A percentile compares a stretch with the other conserved stretches of the same genome.
phyloP scores from a whole-genome alignment of 352 stramenopile species.

The Pythium angustatum region DNA sequence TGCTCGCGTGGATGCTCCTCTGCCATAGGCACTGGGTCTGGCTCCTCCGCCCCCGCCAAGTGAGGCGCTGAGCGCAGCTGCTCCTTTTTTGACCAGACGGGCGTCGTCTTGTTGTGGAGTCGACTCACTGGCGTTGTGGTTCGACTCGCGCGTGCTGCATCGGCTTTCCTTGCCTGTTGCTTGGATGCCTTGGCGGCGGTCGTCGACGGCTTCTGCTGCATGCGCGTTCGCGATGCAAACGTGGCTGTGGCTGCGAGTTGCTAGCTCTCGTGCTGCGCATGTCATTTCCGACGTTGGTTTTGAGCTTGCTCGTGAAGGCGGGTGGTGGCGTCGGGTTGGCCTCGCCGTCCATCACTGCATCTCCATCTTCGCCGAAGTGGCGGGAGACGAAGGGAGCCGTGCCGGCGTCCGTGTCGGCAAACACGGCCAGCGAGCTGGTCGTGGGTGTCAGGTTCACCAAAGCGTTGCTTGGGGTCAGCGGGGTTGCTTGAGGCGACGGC shows the following conservation, averaged over 20 bases:
- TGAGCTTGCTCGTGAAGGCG: not conserved
- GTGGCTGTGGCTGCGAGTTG: not conserved
- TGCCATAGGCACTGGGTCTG: too few species aligned
- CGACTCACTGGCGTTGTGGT: not conserved
- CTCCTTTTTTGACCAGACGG: not conserved
- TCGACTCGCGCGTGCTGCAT: not conserved
- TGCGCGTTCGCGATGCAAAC: not conserved
- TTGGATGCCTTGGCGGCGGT: not conserved
- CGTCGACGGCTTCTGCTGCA: not conserved
- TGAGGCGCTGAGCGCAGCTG: not conserved
- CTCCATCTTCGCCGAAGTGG: not conserved
- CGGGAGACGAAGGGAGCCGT: not conserved
- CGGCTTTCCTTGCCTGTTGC: not conserved
- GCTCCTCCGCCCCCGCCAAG: not conserved
- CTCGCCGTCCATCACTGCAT: not conserved
- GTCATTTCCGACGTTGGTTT: not conserved
- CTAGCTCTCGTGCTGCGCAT: not conserved
- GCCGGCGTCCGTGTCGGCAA: not conserved
- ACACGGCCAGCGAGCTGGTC: not conserved
- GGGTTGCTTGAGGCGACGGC: not conserved
- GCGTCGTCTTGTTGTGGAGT: not conserved
- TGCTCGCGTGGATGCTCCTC: not conserved
- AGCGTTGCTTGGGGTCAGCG: not conserved
- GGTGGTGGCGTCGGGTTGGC: not conserved
- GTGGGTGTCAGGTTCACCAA: not conserved